Conservation (phyloP, 2,329 filamentous ascomycete genomes). For the Diaporthe vaccinii region DNA sequence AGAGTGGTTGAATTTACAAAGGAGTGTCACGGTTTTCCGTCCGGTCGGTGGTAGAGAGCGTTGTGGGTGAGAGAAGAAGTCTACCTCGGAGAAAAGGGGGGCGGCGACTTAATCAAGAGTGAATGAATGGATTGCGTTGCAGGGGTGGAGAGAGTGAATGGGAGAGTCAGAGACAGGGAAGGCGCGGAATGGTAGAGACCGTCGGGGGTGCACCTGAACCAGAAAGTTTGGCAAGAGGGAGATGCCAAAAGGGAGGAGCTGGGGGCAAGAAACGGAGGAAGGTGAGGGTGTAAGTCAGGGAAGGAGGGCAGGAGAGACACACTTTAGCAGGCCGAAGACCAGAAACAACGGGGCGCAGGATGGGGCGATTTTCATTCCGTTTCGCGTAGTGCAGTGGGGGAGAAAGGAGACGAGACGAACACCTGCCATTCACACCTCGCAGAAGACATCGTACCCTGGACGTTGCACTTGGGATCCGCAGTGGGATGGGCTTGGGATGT, state of each 20-base stretch:
- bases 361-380: conserved; percentile 37
- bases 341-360: conserved; percentile 28
- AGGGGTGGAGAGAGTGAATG: background rate
- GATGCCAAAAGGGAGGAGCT: conserved; percentile 34
- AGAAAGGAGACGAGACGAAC: conserved; percentile 36
- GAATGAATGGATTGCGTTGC: conserved; percentile 15
- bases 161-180: conserved; percentile 19
- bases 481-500: background rate
- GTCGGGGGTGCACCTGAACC: conserved; percentile 3
- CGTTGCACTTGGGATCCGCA: conserved; percentile 23
- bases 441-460: conserved; percentile 25
- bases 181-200: conserved; percentile 27
- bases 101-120: conserved; percentile 28
- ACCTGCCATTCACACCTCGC: conserved; percentile 26
- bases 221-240: conserved; percentile 24
- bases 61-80: conserved; percentile 36
- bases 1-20: conserved; percentile 29
- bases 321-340: conserved; percentile 27
- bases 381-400: conserved; percentile 39
- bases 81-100: conserved; percentile 35
- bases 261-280: conserved; percentile 30
- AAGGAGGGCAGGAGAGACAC: conserved; percentile 34
- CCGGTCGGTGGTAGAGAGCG: conserved; percentile 37
- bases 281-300: conserved; percentile 33
- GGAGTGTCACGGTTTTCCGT: conserved; percentile 34